Evolutionary conservation across 1,139 yeast species (phyloP).

Genomic region (Lodderomyces pseudojiufengensis): DNA sequence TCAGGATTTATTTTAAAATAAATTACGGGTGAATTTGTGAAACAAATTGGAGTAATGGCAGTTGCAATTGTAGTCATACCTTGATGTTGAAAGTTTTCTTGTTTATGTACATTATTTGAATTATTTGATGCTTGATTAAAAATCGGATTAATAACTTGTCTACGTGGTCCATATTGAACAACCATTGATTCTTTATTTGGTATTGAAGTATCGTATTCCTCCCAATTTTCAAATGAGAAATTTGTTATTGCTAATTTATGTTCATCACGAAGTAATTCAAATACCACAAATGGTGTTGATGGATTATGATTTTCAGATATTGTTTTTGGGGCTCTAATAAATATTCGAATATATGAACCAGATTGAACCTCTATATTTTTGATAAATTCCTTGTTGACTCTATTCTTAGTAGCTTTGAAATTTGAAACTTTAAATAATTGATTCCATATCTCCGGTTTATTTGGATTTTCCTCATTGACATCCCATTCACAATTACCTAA

Average conservation of each 20-base stretch:
- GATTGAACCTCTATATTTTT: constrained; percentile 57
- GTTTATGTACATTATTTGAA: constrained; percentile 83
- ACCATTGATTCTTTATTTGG: constrained; percentile 75
- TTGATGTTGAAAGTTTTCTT: constrained; percentile 77
- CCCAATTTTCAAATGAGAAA: constrained; percentile 82
- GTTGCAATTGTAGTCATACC: constrained; percentile 77
- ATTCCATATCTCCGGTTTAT: constrained; percentile 76
- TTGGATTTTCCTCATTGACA: constrained; percentile 72
- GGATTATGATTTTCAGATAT: constrained; percentile 41
- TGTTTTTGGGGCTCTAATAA: constrained; percentile 57
- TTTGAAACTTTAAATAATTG: constrained; percentile 72
- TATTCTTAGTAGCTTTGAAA: constrained; percentile 74
- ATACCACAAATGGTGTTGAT: constrained; percentile 54
- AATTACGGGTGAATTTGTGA: constrained; percentile 78
- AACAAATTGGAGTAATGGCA: constrained; percentile 82
- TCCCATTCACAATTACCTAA: constrained; percentile 85
- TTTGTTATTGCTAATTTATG: constrained; percentile 82
- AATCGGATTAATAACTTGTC: constrained; percentile 79
- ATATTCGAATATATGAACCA: constrained; percentile 63
- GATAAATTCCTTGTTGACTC: constrained; percentile 58
- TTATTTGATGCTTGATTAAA: constrained; percentile 78
- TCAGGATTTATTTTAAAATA: constrained; percentile 48
- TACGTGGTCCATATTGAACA: constrained; percentile 91
- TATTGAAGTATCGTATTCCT: constrained; percentile 79
- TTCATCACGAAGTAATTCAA: constrained; percentile 79